Percentiles rank a stretch among this genome's conserved stretches.
phyloP scores from a whole-genome alignment of 75 land plant species.

The Adiantum capillusveneris region DNA sequence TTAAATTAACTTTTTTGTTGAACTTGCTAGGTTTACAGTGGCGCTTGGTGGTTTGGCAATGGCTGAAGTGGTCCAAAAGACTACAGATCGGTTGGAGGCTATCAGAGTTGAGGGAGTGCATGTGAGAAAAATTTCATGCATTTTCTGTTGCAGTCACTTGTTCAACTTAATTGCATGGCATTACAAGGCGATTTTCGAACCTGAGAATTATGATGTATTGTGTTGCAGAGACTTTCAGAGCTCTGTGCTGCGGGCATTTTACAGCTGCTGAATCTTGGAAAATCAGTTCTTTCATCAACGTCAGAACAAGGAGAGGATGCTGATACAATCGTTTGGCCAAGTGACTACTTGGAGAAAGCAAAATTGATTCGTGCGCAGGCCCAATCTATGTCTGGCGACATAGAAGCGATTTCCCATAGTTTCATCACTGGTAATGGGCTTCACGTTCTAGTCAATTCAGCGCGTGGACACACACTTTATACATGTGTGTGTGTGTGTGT shows the following conservation, averaged over 20 bases:
- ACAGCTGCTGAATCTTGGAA: slow-evolving; percentile 77
- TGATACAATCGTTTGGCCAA: slow-evolving; percentile 71
- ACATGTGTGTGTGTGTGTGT: neutral
- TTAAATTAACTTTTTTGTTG: no score
- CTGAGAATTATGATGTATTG: neutral
- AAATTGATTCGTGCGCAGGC: slow-evolving; percentile 64
- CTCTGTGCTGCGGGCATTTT: slow-evolving; percentile 80
- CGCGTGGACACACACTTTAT: neutral
- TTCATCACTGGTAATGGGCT: slow-evolving; percentile 65
- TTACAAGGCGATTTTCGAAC: neutral
- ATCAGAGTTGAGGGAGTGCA: slow-evolving; percentile 90
- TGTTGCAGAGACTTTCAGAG: slow-evolving; percentile 86
- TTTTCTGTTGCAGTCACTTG: no score
- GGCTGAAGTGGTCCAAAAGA: slow-evolving; percentile 69
- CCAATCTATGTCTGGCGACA: slow-evolving; percentile 59
- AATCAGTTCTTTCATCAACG: slow-evolving; percentile 45
- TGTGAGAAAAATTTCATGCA: slow-evolving; percentile 41
- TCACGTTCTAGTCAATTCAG: no score
- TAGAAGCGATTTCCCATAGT: slow-evolving; percentile 74
- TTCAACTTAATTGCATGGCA: neutral
- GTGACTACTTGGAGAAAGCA: slow-evolving; percentile 74
- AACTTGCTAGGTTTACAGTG: slow-evolving; percentile 53
- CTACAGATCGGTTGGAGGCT: slow-evolving; percentile 74
- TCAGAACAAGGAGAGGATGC: slow-evolving; percentile 27
- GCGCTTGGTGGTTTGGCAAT: slow-evolving; percentile 64